Conservation (phyloP, 2,329 filamentous ascomycete species). For the Neofusicoccum parvum region DNA sequence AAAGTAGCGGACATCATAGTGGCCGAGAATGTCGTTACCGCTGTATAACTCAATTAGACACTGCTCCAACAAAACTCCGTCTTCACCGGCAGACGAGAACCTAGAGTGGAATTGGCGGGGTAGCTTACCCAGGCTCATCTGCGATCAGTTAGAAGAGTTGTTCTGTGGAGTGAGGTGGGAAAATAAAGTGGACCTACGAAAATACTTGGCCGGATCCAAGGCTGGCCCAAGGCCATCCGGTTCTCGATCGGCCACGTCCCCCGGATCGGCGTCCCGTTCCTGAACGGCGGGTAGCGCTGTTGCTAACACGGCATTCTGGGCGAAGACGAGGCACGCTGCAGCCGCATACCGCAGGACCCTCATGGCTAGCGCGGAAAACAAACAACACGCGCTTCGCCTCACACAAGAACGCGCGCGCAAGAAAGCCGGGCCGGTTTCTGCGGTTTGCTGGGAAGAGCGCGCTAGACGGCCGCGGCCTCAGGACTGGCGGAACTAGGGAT, state of each 20-base stretch:
- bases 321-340: neutral
- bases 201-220: conserved; percentile 14
- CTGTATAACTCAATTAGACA: conserved; percentile 19
- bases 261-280: conserved; percentile 5
- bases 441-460: neutral
- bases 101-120: neutral
- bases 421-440: neutral
- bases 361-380: neutral
- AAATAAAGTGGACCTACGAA: conserved; percentile 14
- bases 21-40: conserved; percentile 59
- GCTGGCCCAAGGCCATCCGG: neutral
- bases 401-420: too few relatives aligned
- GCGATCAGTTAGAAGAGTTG: neutral
- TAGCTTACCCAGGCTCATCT: conserved; percentile 22
- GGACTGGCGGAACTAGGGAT: neutral
- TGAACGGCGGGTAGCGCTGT: neutral
- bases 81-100: too few relatives aligned
- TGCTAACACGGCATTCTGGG: neutral
- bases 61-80: neutral
- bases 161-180: neutral
- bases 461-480: neutral
- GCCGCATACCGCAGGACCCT: conserved; percentile 7
- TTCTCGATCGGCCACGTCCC: neutral
- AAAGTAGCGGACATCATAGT: conserved; percentile 77
- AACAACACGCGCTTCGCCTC: neutral